These are phyloP conservation scores for Elsinoe arachidis DNA, from an alignment of 2,329 filamentous ascomycete genomes.

Conservation along the genomic window DNA sequence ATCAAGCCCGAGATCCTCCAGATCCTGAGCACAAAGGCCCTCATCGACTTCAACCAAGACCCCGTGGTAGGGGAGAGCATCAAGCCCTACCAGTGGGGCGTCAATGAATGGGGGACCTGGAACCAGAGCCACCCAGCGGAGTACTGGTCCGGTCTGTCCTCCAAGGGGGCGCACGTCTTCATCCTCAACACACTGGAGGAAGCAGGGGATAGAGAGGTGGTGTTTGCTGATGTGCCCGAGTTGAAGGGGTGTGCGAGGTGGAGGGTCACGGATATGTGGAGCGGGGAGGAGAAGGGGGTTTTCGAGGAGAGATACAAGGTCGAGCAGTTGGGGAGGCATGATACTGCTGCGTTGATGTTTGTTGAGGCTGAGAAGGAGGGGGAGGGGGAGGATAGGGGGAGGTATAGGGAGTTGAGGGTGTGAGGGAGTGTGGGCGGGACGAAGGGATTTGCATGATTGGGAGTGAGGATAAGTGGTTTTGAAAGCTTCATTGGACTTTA, in stretches of 20 bases:
- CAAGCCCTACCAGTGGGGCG: slow-evolving; percentile 38
- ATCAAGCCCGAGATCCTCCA: slow-evolving; percentile 21
- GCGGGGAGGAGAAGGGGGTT: slow-evolving; percentile 29
- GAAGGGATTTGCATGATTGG: background rate
- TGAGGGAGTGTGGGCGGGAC: background rate
- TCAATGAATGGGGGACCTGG: slow-evolving; percentile 43
- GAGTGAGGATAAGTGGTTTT: too few species aligned
- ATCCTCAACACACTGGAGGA: slow-evolving; percentile 38
- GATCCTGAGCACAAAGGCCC: slow-evolving; percentile 33
- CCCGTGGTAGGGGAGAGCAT: slow-evolving; percentile 33
- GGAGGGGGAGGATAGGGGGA: background rate
- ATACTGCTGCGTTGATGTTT: slow-evolving; percentile 18
- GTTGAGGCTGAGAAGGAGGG: background rate
- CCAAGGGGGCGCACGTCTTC: slow-evolving; percentile 39
- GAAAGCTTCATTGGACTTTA: background rate
- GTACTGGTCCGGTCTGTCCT: slow-evolving; percentile 41
- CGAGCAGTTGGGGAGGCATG: slow-evolving; percentile 22
- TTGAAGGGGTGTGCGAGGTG: slow-evolving; percentile 29
- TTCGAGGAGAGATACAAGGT: slow-evolving; percentile 14
- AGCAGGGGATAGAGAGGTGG: slow-evolving; percentile 29
- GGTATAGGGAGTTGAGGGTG: background rate
- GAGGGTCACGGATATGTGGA: slow-evolving; percentile 41
- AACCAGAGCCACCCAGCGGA: slow-evolving; percentile 42
- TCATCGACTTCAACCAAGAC: slow-evolving; percentile 40
- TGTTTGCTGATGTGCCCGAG: slow-evolving; percentile 38